phyloP scores from a whole-genome alignment of 331 rosid species.

The Quercus phellos region DNA sequence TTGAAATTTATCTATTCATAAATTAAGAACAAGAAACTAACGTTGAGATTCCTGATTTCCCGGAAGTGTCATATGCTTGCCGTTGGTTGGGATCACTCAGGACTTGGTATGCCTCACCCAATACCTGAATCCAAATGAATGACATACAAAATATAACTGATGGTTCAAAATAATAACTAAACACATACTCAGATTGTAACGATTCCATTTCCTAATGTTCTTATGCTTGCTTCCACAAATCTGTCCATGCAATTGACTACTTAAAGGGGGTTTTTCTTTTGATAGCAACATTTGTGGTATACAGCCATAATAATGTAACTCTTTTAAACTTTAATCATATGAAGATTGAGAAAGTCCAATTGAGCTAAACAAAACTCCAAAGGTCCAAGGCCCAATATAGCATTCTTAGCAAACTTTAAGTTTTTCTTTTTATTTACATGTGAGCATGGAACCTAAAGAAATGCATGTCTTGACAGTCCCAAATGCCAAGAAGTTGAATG shows the following conservation, averaged over 20 bases:
- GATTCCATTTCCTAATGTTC: not conserved
- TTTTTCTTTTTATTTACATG: not conserved
- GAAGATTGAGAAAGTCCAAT: too few species aligned
- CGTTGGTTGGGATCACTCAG: slow-evolving; percentile 82
- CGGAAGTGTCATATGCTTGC: slow-evolving; percentile 82
- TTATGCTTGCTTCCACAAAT: not conserved
- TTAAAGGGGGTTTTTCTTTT: not conserved
- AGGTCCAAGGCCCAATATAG: not conserved
- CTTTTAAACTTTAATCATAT: too few species aligned
- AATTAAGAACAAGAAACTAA: slow-evolving; percentile 34
- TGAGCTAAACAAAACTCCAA: not conserved
- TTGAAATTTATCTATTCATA: slow-evolving; percentile 5
- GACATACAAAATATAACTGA: not conserved
- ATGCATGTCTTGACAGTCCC: not conserved
- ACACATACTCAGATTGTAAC: not conserved
- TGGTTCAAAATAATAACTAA: not conserved
- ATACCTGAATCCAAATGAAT: slow-evolving; percentile 49
- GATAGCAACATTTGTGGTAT: not conserved
- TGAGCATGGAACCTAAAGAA: not conserved
- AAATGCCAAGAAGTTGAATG: not conserved
- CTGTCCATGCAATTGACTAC: not conserved
- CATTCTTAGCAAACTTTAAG: not conserved
- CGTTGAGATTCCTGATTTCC: slow-evolving; percentile 97
- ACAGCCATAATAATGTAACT: not conserved
- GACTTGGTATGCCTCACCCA: slow-evolving; percentile 99